Evolutionary conservation across 768 basidiomycete genomes (phyloP).

Genomic region (Serendipita vermifera): DNA sequence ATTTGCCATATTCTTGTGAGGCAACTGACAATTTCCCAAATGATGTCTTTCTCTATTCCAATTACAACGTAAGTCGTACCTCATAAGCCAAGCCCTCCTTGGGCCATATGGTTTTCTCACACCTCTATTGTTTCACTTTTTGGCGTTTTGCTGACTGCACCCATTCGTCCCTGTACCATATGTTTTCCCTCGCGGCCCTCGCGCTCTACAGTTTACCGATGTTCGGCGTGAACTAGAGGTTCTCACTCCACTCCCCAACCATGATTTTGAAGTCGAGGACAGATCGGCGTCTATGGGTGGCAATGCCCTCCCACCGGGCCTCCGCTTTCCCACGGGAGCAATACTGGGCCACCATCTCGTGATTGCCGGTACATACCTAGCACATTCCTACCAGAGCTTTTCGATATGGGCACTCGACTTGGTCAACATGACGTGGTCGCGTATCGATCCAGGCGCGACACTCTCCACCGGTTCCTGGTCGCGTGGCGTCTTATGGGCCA

Average conservation of each 20-base stretch:
- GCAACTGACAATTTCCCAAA: conserved; percentile 65
- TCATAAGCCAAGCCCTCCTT: too few relatives aligned
- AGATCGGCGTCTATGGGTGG: conserved; percentile 72
- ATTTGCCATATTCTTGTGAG: conserved; percentile 63
- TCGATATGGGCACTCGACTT: conserved; percentile 95
- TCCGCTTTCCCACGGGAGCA: conserved; percentile 91
- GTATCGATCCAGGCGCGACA: conserved; percentile 78
- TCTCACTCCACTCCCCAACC: conserved; percentile 65
- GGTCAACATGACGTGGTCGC: conserved; percentile 66
- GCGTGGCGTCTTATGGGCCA: conserved; percentile 68
- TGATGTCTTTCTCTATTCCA: conserved; percentile 86
- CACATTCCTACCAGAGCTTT: conserved; percentile 86
- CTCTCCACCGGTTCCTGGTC: conserved; percentile 90
- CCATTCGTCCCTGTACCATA: neutral
- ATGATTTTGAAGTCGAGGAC: conserved; percentile 67
- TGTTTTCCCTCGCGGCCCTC: neutral
- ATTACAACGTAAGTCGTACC: conserved; percentile 66
- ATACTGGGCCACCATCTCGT: conserved; percentile 84
- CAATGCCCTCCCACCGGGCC: conserved; percentile 75
- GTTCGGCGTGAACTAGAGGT: conserved; percentile 92
- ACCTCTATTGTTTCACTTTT: neutral
- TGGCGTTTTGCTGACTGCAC: neutral
- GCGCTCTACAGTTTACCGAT: conserved; percentile 64
- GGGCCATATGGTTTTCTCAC: too few relatives aligned
- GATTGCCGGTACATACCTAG: conserved; percentile 90